Evolutionary conservation across 495 filamentous ascomycete species (phyloP), one percentile per base, ranked within the genome.

Genomic region (Hypoxylon crocopeplum): DNA sequence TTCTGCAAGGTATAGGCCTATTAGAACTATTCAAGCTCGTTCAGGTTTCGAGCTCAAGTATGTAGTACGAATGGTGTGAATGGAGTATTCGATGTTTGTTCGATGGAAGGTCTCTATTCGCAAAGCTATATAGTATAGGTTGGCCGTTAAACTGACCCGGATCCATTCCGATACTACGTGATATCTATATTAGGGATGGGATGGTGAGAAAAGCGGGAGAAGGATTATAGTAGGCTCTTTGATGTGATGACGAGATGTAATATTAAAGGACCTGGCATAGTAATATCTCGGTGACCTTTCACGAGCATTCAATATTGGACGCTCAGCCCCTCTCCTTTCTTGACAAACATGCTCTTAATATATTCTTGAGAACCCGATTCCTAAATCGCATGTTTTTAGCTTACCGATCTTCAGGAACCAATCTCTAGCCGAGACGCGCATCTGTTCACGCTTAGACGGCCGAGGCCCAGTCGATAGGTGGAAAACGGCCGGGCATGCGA

Each of bases 401-500:
- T 58, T 64, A 47, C 54, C 48, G 48, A 64, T 58, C 19, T 53
- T 50, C 60, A 64, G 61, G 61, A 55, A 64, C 55, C 49, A 46
- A 48, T 30, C n/a, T 39, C 32, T 58, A 54, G 60, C 61, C 49
- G 38, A 64, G 45, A 49, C 54, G 49, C 55, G 54, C 48, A 54
- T 40, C 45, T 42, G n/a, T 55, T 39, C 30, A 53, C 44, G 27
- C 50, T 38, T 25, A 42, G 16, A 34, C 42, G 42, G 48, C 47
- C 29, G 11, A 30, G 16, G 19, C 39, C 56, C 19, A 55, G 44
- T 54, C 44, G 32, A 64, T 64, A 58, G 47, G 61, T 48, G 46
- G 61, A 37, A 50, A 41, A 40, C 34, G 55, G 25, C 49, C 54
- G 30, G 45, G 16, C 39, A 59, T 59, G 61, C 49, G 54, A 64